Conservation (phyloP, 1,284 basidiomycete genomes). For the Bondarzewia mesenterica region DNA sequence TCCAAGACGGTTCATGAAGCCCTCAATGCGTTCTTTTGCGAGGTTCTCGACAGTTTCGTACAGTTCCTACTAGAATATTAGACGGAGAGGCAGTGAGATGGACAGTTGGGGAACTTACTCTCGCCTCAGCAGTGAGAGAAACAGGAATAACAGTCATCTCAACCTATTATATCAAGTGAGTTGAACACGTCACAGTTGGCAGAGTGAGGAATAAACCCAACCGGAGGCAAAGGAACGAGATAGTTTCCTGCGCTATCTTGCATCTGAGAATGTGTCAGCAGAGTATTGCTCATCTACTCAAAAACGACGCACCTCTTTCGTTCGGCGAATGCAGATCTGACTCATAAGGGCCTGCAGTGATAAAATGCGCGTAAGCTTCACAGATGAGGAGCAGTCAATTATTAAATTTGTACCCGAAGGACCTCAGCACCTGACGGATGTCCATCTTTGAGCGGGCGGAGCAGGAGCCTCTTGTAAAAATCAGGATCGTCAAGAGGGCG, state of each 20-base stretch:
- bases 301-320: slow-evolving; percentile 58
- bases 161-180: slow-evolving; percentile 40
- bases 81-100: not conserved
- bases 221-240: slow-evolving; percentile 71
- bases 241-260: slow-evolving; percentile 69
- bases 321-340: slow-evolving; percentile 76
- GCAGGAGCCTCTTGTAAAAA: slow-evolving; percentile 68
- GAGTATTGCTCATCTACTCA: slow-evolving; percentile 6
- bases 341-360: slow-evolving; percentile 66
- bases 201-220: slow-evolving; percentile 23
- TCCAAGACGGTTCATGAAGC: slow-evolving; percentile 37
- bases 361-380: not conserved
- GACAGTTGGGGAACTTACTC: slow-evolving; percentile 32
- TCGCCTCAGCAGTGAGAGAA: slow-evolving; percentile 57
- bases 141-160: slow-evolving; percentile 69
- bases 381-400: not conserved
- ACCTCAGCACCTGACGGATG: slow-evolving; percentile 59
- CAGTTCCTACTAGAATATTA: slow-evolving; percentile 34
- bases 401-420: slow-evolving; percentile 49
- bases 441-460: slow-evolving; percentile 67
- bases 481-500: slow-evolving; percentile 74
- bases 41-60: slow-evolving; percentile 71
- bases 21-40: slow-evolving; percentile 55
- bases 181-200: not conserved
- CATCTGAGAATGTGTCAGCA: no score